Conservation (phyloP, 2,329 filamentous ascomycete genomes). For the Akanthomyces uredinophilus region DNA sequence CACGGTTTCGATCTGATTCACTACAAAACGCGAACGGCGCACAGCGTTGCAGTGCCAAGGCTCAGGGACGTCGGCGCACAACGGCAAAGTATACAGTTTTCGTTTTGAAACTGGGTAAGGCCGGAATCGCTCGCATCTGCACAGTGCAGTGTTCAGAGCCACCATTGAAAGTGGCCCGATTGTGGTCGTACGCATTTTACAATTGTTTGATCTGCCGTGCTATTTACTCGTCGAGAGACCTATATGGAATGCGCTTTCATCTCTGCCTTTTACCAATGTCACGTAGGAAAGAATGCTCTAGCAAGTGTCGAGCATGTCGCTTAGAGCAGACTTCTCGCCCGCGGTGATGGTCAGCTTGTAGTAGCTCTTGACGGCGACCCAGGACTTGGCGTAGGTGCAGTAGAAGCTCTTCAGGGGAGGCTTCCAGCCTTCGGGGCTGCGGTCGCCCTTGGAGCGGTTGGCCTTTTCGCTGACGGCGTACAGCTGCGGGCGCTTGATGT, state of each 20-base stretch:
- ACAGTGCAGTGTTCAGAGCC: not conserved
- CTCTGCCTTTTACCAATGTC: not conserved
- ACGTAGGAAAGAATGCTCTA: not conserved
- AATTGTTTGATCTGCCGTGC: slow-evolving; percentile 14
- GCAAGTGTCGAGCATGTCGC: slow-evolving; percentile 61
- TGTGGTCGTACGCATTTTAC: slow-evolving; percentile 5
- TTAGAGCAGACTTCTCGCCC: slow-evolving; percentile 65
- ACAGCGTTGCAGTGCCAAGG: slow-evolving; percentile 4
- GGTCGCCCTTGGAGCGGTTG: slow-evolving; percentile 70
- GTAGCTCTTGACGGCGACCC: slow-evolving; percentile 72
- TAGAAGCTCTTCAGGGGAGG: slow-evolving; percentile 64
- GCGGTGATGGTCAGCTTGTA: slow-evolving; percentile 64
- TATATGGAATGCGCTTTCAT: not conserved
- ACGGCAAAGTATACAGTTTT: not conserved
- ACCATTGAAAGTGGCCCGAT: not conserved
- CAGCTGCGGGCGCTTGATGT: slow-evolving; percentile 69
- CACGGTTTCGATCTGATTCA: not conserved
- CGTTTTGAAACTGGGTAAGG: slow-evolving; percentile 4
- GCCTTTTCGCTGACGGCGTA: slow-evolving; percentile 73
- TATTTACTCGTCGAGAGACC: not conserved
- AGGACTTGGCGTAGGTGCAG: slow-evolving; percentile 73
- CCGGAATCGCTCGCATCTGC: not conserved
- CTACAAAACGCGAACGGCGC: slow-evolving; percentile 1
- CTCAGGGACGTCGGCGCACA: not conserved
- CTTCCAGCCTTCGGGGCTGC: slow-evolving; percentile 71